Base-by-base conservation (phyloP, 2,329 filamentous ascomycete genomes). In the Pestalotiopsis sp. region DNA sequence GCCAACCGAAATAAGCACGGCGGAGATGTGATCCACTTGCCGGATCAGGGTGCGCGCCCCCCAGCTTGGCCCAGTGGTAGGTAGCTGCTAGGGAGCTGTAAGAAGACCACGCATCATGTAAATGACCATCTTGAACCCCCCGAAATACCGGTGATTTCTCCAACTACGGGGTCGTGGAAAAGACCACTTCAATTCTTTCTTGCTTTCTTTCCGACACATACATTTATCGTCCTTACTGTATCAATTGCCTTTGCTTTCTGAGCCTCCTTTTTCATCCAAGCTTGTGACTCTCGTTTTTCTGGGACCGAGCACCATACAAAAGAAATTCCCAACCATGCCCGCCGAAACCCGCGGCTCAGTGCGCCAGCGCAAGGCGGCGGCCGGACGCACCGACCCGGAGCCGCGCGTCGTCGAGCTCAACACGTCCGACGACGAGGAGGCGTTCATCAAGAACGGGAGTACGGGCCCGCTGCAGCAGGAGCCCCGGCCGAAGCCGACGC, bases 301-400 rank as follows among this genome's bases (percentile, higher is more conserved):
- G 4, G 31, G 31, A 36, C 7, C 31, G 2, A 36, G 9, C 9
- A 36, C 31, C 7, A 36, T 36, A 36, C 31, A 36, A 36, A 36
- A 36, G 31, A 36, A 31, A 9, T 36, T 36, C 31, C 31, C 57
- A 57, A 38, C 62, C 17, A 68, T 23, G n/a, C 74, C 73, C 72
- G 61, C 71, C 69, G 71, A 72, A 66, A 71, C 74, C 31, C 69
- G 71, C 27, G 72, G 69, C 66, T 72, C 79, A 65, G 75, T 85
- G 62, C 84, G 84, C 64, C 83, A 86, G 74, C 83, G 84, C 71
- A 85, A 84, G 73, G 76, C 74, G 69, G 76, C 73, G 64, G 74
- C 63, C 25, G 71, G 65, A 69, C 38, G 20, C 14, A 73, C 68
- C 20, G 58, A 74, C n/a, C 71, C 73, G n/a, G 49, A 69, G 13